Conservation (phyloP, 768 basidiomycete species). For the Hydnomerulius pinastri region DNA sequence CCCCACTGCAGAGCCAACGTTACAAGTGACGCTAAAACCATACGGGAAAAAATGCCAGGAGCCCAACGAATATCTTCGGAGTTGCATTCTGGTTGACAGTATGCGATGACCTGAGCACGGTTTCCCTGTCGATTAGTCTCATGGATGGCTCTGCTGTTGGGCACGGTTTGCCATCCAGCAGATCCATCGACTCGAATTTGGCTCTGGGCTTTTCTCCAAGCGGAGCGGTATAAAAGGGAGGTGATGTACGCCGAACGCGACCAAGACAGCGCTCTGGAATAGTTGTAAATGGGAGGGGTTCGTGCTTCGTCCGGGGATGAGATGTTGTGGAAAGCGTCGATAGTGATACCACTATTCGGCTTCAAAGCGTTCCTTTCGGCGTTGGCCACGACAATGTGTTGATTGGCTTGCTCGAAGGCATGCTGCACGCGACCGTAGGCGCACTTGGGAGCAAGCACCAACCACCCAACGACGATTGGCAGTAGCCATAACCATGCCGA, state of each 20-base stretch:
- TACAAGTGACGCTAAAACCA: constrained; percentile 32
- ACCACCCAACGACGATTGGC: constrained; percentile 42
- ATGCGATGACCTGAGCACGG: constrained; percentile 15
- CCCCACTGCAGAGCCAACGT: constrained; percentile 36
- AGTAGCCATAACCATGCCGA: constrained; percentile 47
- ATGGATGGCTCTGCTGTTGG: constrained; percentile 4
- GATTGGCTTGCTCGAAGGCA: constrained; percentile 17
- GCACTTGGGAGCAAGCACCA: constrained; percentile 43
- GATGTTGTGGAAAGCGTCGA: constrained; percentile 3
- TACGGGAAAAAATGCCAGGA: constrained; percentile 23
- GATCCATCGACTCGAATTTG: constrained; percentile 4
- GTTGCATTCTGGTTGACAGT: constrained; percentile 17
- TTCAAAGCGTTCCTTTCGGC: not conserved
- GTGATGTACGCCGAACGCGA: constrained; percentile 13
- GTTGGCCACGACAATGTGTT: not conserved
- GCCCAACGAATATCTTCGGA: constrained; percentile 17
- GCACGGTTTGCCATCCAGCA: not conserved
- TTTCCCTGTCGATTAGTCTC: constrained; percentile 19
- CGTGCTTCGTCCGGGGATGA: constrained; percentile 25
- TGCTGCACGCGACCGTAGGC: constrained; percentile 32
- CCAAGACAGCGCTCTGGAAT: constrained; percentile 26
- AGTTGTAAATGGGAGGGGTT: constrained; percentile 27
- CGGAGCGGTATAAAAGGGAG: constrained; percentile 19
- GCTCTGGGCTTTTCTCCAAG: constrained; percentile 7
- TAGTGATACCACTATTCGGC: constrained; percentile 16